These are phyloP conservation scores for Pseudogymnoascus sp. DNA, from an alignment of 2,329 filamentous ascomycete species.

Conservation along the genomic window DNA sequence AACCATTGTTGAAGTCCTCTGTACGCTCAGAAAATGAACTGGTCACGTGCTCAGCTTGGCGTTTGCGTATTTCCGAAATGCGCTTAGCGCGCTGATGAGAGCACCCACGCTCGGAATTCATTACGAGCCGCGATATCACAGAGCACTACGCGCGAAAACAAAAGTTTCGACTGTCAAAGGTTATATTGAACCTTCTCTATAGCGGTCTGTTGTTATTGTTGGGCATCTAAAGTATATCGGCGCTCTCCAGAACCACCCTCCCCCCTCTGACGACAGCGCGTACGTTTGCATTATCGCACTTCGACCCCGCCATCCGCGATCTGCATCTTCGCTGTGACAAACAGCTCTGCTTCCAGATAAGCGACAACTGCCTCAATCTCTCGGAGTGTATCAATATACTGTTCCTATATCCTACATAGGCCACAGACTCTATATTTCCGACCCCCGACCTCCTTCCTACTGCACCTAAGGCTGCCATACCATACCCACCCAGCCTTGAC, in stretches of 20 bases:
- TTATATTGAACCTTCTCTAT: slow-evolving; percentile 7
- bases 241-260: not conserved
- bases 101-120: slow-evolving; percentile 7
- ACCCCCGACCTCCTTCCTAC: not conserved
- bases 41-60: slow-evolving; percentile 1
- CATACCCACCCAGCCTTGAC: not conserved
- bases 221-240: not conserved
- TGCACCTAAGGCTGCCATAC: slow-evolving; percentile 6
- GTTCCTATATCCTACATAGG: slow-evolving; percentile 1
- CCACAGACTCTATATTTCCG: not conserved
- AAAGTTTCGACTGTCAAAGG: not conserved
- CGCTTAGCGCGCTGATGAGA: slow-evolving; percentile 4
- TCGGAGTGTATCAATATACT: not conserved
- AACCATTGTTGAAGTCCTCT: not conserved
- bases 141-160: not conserved
- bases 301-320: slow-evolving; percentile 3
- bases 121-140: slow-evolving; percentile 6
- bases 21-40: not conserved
- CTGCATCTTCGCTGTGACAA: not conserved
- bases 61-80: not conserved
- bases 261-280: not conserved
- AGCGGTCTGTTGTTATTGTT: not conserved
- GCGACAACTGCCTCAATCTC: slow-evolving; percentile 8
- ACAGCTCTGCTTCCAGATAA: slow-evolving; percentile 6
- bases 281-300: not conserved